These are phyloP conservation scores for Debaryomyces prosopidis DNA, from an alignment of 805 yeast species.

Conservation along the genomic window DNA sequence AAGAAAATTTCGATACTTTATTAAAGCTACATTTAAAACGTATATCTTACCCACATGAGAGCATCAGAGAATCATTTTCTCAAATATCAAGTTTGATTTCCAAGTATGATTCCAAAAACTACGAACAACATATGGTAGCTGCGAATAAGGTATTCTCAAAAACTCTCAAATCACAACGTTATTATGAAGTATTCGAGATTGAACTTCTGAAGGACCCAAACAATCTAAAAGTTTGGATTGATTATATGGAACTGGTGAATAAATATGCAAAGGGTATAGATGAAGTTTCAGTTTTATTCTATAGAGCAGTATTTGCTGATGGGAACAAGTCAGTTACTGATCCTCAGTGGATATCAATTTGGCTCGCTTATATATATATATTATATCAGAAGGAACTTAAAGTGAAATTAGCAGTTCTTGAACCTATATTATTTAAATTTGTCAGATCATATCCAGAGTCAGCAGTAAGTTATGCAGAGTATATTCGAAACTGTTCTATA, in stretches of 20 bases:
- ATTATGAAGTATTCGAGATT: conserved; percentile 39
- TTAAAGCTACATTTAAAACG: conserved; percentile 28
- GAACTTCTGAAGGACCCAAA: conserved; percentile 15
- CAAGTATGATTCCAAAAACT: conserved; percentile 20
- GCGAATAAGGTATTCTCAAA: conserved; percentile 32
- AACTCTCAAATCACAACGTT: conserved; percentile 25
- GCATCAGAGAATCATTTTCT: conserved; percentile 40
- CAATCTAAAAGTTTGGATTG: conserved; percentile 26
- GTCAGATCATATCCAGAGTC: conserved; percentile 24
- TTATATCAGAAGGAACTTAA: conserved; percentile 18
- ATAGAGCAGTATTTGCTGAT: conserved; percentile 23
- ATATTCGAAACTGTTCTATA: conserved; percentile 16
- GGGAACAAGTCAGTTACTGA: conserved; percentile 2
- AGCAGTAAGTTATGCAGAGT: conserved; percentile 26
- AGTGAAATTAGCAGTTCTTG: conserved; percentile 5
- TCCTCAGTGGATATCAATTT: conserved; percentile 19
- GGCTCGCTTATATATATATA: conserved; percentile 29
- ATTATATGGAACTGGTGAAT: conserved; percentile 29
- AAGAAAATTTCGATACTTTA: conserved; percentile 16
- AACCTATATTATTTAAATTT: conserved; percentile 17
- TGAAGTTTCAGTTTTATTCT: conserved; percentile 23
- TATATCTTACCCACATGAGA: conserved; percentile 40
- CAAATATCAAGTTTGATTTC: conserved; percentile 44
- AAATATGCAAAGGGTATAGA: conserved; percentile 15
- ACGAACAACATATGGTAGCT: conserved; percentile 33